Percentiles rank a stretch among this genome's conserved stretches.
These are phyloP conservation scores for Rosa chinensis DNA, from an alignment of 306 rosid genomes.

Conservation along the genomic window DNA sequence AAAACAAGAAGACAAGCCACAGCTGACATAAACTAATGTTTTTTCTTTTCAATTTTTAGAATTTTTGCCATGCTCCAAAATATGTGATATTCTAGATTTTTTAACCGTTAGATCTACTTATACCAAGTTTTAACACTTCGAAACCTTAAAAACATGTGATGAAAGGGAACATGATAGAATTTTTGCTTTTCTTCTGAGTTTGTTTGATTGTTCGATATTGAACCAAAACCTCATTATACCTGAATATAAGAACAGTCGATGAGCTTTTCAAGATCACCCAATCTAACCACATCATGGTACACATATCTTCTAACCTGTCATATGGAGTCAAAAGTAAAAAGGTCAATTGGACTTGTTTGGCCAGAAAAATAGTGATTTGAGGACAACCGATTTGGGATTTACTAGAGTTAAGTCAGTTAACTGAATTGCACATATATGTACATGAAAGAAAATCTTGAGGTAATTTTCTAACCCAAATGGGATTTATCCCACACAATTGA, in stretches of 20 bases:
- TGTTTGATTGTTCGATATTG: background rate
- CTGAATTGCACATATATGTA: background rate
- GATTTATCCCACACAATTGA: background rate
- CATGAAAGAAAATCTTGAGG: background rate
- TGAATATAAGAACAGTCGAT: constrained; percentile 83
- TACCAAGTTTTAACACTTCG: background rate
- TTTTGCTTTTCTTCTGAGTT: background rate
- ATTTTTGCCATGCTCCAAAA: background rate
- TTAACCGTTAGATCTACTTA: background rate
- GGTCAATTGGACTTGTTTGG: constrained; percentile 9
- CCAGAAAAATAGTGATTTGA: background rate
- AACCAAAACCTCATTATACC: constrained; percentile 40
- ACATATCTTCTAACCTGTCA: constrained; percentile 91
- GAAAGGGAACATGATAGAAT: background rate
- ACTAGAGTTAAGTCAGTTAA: background rate
- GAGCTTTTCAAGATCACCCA: constrained; percentile 87
- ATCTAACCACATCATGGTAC: constrained; percentile 88
- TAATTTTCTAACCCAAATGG: background rate
- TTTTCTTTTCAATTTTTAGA: background rate
- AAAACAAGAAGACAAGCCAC: background rate
- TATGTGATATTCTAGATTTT: background rate
- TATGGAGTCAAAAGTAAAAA: background rate
- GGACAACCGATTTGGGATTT: background rate
- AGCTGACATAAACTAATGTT: background rate
- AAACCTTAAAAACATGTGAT: background rate